phyloP scores from a whole-genome alignment of 805 yeast genomes.

The Candida chilensis region DNA sequence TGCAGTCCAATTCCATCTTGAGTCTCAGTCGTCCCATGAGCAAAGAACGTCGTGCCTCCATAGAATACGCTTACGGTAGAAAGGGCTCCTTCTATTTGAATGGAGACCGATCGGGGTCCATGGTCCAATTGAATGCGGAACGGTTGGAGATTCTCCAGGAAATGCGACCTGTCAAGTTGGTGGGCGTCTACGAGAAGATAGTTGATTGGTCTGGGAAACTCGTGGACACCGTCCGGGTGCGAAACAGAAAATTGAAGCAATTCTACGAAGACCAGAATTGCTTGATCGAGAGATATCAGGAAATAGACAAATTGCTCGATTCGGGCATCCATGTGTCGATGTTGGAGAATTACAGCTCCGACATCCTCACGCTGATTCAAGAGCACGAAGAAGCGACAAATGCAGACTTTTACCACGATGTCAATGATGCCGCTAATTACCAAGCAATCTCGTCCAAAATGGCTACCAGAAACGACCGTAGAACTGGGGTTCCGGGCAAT shows the following conservation, averaged over 20 bases:
- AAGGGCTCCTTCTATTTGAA: too few species aligned
- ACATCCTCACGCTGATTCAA: slow-evolving; percentile 5
- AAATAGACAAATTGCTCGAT: slow-evolving; percentile 59
- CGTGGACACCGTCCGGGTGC: slow-evolving; percentile 6
- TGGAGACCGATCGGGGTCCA: too few species aligned
- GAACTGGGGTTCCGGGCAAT: slow-evolving; percentile 49
- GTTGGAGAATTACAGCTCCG: slow-evolving; percentile 50
- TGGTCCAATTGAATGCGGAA: too few species aligned
- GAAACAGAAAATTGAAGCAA: slow-evolving; percentile 16
- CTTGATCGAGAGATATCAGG: slow-evolving; percentile 43
- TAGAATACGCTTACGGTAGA: too few species aligned
- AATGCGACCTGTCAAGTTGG: slow-evolving; percentile 36
- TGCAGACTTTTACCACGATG: not conserved
- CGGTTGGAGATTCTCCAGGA: slow-evolving; percentile 19
- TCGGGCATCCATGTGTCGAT: slow-evolving; percentile 61
- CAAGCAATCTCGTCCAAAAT: not conserved
- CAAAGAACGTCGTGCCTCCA: too few species aligned
- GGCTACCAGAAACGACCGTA: slow-evolving; percentile 2
- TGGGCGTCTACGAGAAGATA: slow-evolving; percentile 29
- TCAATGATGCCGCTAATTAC: not conserved
- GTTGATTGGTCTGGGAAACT: slow-evolving; percentile 28
- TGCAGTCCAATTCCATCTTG: too few species aligned
- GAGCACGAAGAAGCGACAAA: slow-evolving; percentile 4
- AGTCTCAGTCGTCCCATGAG: too few species aligned
- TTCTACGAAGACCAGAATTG: slow-evolving; percentile 56